phyloP scores from a whole-genome alignment of 2,329 filamentous ascomycete species.

The Diplodia scrobiculata region DNA sequence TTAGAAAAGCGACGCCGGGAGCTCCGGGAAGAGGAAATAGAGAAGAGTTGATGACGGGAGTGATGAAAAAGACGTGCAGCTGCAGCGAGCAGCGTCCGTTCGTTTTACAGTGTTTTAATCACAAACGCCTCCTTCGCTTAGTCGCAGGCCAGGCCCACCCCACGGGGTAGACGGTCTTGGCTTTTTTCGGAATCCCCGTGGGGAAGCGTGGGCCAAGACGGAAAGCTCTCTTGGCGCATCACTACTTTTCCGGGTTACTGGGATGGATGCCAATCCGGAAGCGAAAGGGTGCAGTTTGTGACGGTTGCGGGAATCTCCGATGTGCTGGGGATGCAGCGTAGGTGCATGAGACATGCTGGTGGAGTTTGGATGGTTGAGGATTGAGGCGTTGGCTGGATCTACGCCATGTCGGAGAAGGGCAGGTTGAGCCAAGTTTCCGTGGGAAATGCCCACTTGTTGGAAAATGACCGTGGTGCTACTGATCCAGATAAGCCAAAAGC shows the following conservation, averaged over 20 bases:
- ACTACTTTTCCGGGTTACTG: neutral
- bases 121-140: constrained; percentile 2
- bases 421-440: neutral
- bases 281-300: neutral
- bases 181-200: constrained; percentile 10
- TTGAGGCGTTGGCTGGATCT: neutral
- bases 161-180: constrained; percentile 16
- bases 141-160: neutral
- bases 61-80: neutral
- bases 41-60: neutral
- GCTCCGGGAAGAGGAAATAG: neutral
- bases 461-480: neutral
- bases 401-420: neutral
- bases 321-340: neutral
- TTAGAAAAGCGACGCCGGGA: neutral
- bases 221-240: constrained; percentile 1
- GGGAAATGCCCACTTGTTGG: neutral
- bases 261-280: neutral
- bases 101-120: constrained; percentile 17
- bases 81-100: neutral
- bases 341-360: neutral
- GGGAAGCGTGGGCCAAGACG: neutral
- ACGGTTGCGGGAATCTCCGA: neutral
- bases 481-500: neutral
- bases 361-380: neutral